phyloP scores from a whole-genome alignment of 768 basidiomycete species.

The Lentinus brumalis region DNA sequence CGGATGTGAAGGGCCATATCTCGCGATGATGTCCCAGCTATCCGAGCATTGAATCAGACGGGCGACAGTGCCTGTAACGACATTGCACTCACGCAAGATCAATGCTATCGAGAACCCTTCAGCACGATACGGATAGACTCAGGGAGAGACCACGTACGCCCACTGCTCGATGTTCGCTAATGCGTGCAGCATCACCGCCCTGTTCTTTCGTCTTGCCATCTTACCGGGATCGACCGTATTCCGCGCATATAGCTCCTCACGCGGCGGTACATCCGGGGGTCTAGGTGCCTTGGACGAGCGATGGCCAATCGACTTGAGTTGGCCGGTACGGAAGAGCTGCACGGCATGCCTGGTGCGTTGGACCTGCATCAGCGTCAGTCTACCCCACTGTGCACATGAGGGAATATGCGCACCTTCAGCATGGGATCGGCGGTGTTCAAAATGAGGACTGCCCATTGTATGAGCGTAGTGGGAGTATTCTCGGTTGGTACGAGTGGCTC shows the following conservation, averaged over 20 bases:
- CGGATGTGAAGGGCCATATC: constrained; percentile 63
- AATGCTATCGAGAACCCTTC: constrained; percentile 42
- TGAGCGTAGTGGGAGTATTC: constrained; percentile 62
- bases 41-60: no score
- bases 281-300: constrained; percentile 43
- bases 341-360: constrained; percentile 72
- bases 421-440: constrained; percentile 72
- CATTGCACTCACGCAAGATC: constrained; percentile 63
- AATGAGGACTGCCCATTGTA: constrained; percentile 79
- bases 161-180: constrained; percentile 87
- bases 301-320: constrained; percentile 67
- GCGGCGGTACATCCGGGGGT: constrained; percentile 65
- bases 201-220: constrained; percentile 59
- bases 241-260: constrained; percentile 51
- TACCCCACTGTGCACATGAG: not conserved
- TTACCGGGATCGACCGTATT: constrained; percentile 63
- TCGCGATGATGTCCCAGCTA: constrained; percentile 83
- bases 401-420: constrained; percentile 47
- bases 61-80: not conserved
- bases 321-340: constrained; percentile 66
- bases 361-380: constrained; percentile 42
- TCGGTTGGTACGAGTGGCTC: constrained; percentile 52
- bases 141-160: constrained; percentile 58
- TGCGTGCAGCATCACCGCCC: constrained; percentile 78
- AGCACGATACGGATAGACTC: not conserved